Evolutionary conservation across 2,329 filamentous ascomycete species (phyloP).

Genomic region (Aureobasidium sp.): DNA sequence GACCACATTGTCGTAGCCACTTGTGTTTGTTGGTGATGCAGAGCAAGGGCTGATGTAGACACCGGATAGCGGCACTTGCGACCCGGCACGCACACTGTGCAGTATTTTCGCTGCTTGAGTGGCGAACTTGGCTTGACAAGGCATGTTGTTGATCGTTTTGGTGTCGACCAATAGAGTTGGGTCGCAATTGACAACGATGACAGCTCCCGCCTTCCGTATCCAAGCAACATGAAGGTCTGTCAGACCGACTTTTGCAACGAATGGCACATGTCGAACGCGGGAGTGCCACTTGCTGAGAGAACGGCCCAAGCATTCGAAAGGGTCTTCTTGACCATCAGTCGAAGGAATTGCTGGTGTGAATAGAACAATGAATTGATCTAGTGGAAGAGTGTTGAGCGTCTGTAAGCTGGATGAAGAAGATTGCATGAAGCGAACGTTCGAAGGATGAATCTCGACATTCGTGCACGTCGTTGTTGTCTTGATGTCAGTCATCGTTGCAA

Average conservation of each 20-base stretch:
- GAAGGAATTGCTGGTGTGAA: constrained; percentile 36
- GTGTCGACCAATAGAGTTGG: constrained; percentile 29
- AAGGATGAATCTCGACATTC: not conserved
- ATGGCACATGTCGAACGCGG: constrained; percentile 64
- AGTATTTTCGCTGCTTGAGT: constrained; percentile 14
- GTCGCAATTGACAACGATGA: constrained; percentile 54
- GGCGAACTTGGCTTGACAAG: constrained; percentile 22
- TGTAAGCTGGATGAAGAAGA: constrained; percentile 2
- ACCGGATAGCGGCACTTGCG: not conserved
- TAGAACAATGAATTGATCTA: constrained; percentile 37
- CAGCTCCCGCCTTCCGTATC: constrained; percentile 51
- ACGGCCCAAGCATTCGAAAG: constrained; percentile 64
- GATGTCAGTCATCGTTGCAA: not conserved
- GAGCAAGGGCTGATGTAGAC: not conserved
- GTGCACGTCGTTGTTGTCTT: not conserved
- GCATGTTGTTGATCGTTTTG: constrained; percentile 20
- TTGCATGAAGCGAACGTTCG: constrained; percentile 8
- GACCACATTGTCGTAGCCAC: constrained; percentile 9
- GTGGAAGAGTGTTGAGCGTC: constrained; percentile 23
- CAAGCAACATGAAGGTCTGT: constrained; percentile 58
- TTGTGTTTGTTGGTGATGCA: not conserved
- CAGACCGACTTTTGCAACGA: constrained; percentile 57
- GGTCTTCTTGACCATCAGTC: constrained; percentile 44
- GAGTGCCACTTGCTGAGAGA: constrained; percentile 54
- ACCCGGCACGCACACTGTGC: not conserved